These are phyloP conservation scores for Termitomyces sp. DNA, from an alignment of 768 basidiomycete genomes.

Conservation along the genomic window DNA sequence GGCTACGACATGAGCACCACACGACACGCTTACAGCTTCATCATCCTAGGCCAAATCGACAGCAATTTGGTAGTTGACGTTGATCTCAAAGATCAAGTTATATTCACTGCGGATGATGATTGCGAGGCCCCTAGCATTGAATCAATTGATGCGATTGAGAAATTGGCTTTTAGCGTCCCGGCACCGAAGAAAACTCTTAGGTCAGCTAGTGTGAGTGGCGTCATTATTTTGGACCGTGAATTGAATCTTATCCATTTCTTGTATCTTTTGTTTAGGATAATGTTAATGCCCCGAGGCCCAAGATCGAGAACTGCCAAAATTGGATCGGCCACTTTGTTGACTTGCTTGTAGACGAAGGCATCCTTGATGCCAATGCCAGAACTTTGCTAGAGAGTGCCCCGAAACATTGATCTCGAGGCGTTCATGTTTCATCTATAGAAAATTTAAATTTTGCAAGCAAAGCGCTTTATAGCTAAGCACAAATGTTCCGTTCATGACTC, in stretches of 20 bases:
- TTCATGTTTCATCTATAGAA: background rate
- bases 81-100: background rate
- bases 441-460: background rate
- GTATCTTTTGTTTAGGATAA: background rate
- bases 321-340: slow-evolving; percentile 5
- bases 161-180: background rate
- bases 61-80: background rate
- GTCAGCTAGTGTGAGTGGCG: background rate
- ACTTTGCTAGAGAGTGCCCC: background rate
- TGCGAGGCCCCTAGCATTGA: background rate
- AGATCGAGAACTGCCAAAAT: slow-evolving; percentile 4
- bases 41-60: background rate
- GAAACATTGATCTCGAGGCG: background rate
- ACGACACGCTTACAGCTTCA: background rate
- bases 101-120: background rate
- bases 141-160: background rate
- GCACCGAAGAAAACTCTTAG: background rate
- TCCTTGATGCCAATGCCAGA: slow-evolving; percentile 1
- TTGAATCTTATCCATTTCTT: background rate
- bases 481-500: background rate
- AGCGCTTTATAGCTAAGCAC: too few species aligned
- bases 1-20: slow-evolving; percentile 2
- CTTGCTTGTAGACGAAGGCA: background rate
- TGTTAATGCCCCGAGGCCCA: background rate
- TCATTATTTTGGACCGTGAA: background rate